A percentile compares a stretch with the other conserved stretches of the same genome.
These are phyloP conservation scores for Coemansia sp. DNA, from an alignment of 192 early-diverging fungal species.

Conservation along the genomic window DNA sequence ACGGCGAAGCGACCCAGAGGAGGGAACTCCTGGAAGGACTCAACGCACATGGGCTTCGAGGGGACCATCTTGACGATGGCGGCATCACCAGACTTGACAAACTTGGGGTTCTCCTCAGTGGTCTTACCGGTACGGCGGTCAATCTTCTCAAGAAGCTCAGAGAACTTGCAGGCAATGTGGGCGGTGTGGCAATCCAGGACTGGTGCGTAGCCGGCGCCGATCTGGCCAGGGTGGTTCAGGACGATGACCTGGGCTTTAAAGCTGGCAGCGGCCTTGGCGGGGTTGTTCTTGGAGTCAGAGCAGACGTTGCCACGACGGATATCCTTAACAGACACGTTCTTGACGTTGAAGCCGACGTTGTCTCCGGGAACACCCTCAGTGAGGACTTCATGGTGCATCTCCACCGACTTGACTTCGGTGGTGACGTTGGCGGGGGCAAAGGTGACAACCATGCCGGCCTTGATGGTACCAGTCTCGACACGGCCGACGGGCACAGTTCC, in stretches of 20 bases:
- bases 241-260: constrained; percentile 96
- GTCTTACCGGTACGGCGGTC: constrained; percentile 94
- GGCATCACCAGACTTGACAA: constrained; percentile 92
- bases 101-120: constrained; percentile 91
- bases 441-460: constrained; percentile 84
- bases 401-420: constrained; percentile 96
- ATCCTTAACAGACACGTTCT: constrained; percentile 97
- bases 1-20: constrained; percentile 96
- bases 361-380: constrained; percentile 86
- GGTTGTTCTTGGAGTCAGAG: constrained; percentile 97
- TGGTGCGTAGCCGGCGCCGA: constrained; percentile 90
- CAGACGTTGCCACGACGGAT: constrained; percentile 95
- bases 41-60: constrained; percentile 95
- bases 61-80: constrained; percentile 95
- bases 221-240: constrained; percentile 96
- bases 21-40: constrained; percentile 88
- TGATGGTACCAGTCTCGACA: constrained; percentile 95
- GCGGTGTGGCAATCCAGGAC: constrained; percentile 95
- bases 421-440: constrained; percentile 85
- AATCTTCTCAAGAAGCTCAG: constrained; percentile 90
- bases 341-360: constrained; percentile 99
- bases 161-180: constrained; percentile 95
- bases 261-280: constrained; percentile 85
- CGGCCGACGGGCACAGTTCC: constrained; percentile 96
- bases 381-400: constrained; percentile 97